A percentile compares a stretch with the other conserved stretches of the same genome.
phyloP scores from a whole-genome alignment of 768 basidiomycete species.

The Pholiota conissans region DNA sequence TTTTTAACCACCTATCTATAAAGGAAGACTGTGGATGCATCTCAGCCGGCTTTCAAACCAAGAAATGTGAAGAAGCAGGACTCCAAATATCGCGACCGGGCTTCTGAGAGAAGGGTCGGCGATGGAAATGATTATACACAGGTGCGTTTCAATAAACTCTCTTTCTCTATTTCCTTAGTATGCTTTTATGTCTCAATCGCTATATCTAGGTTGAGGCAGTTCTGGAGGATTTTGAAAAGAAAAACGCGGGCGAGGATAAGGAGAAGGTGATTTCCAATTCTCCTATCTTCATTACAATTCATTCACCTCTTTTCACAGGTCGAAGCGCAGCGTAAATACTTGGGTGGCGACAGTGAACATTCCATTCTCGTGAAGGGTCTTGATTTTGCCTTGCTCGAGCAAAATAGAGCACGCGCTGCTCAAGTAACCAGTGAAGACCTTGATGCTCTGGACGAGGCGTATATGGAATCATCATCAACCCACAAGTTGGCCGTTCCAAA shows the following conservation, averaged over 20 bases:
- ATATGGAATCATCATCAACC: conserved; percentile 44
- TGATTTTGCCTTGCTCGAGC: conserved; percentile 83
- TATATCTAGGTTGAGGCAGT: conserved; percentile 69
- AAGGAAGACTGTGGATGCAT: conserved; percentile 50
- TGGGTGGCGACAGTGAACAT: conserved; percentile 85
- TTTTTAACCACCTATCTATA: conserved; percentile 14
- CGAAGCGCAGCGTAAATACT: conserved; percentile 71
- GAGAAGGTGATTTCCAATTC: conserved; percentile 45
- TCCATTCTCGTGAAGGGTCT: conserved; percentile 89
- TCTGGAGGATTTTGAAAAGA: conserved; percentile 78
- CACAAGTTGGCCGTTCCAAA: conserved; percentile 30
- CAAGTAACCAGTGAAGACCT: conserved; percentile 71
- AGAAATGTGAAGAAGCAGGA: conserved; percentile 71
- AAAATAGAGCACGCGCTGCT: conserved; percentile 69
- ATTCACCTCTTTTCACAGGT: conserved; percentile 41
- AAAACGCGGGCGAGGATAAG: conserved; percentile 55
- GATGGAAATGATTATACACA: conserved; percentile 72
- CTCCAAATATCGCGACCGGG: conserved; percentile 69
- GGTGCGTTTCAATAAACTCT: conserved; percentile 35
- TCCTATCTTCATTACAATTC: conserved; percentile 4
- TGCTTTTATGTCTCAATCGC: neutral
- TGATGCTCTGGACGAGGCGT: conserved; percentile 78
- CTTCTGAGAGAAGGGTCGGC: conserved; percentile 69
- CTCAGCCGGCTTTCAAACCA: conserved; percentile 76
- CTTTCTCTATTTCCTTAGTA: neutral